Evolutionary conservation across 2,329 filamentous ascomycete species (phyloP).

Genomic region (Xylariales sp.): DNA sequence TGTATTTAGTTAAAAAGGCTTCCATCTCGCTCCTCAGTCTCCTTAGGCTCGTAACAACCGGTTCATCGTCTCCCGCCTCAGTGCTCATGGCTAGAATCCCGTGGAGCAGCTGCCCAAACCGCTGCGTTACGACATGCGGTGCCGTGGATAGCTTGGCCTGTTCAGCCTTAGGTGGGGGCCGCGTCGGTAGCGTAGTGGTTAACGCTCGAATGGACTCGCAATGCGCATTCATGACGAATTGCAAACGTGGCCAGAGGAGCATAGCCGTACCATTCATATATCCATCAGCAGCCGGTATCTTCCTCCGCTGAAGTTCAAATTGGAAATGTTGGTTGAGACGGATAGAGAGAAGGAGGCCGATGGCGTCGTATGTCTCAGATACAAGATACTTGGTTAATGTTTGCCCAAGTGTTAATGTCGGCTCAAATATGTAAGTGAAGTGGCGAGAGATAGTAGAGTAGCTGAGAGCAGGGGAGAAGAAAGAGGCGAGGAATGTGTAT

Average conservation of each 20-base stretch:
- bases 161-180: constrained; percentile 60
- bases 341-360: constrained; percentile 91
- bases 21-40: constrained; percentile 86
- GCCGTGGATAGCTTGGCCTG: constrained; percentile 76
- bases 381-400: constrained; percentile 80
- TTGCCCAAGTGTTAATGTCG: constrained; percentile 87
- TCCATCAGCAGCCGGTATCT: constrained; percentile 86
- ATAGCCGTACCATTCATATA: constrained; percentile 97
- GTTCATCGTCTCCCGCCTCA: constrained; percentile 95
- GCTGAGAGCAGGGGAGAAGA: constrained; percentile 83
- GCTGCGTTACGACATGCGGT: constrained; percentile 90
- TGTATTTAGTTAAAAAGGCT: constrained; percentile 80
- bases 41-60: constrained; percentile 82
- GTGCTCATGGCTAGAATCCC: constrained; percentile 84
- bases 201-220: constrained; percentile 82
- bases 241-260: constrained; percentile 95
- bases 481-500: constrained; percentile 91
- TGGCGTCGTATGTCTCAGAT: constrained; percentile 80
- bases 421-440: constrained; percentile 89
- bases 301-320: constrained; percentile 91
- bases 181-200: constrained; percentile 64
- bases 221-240: constrained; percentile 92
- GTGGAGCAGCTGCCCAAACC: constrained; percentile 93
- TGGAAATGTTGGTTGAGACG: constrained; percentile 93
- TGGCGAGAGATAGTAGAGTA: constrained; percentile 83